A percentile compares a stretch with the other conserved stretches of the same genome.
Evolutionary conservation across 1,139 yeast genomes (phyloP).

Genomic region (Saccharomycopsis hybrid): DNA sequence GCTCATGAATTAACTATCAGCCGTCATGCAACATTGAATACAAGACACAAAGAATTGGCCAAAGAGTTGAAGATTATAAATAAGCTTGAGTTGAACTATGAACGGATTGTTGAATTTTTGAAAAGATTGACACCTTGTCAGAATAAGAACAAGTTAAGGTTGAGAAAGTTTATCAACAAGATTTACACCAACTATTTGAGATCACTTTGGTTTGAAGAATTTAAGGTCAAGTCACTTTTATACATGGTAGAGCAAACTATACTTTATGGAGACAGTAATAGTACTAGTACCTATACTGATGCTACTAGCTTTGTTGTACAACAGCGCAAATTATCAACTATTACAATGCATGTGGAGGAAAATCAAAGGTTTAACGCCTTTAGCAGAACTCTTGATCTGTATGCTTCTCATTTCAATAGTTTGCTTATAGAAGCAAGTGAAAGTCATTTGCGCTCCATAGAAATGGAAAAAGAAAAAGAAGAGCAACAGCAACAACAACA

Average conservation of each 20-base stretch:
- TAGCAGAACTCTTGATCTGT: conserved; percentile 6
- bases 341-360: neutral
- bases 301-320: neutral
- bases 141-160: conserved; percentile 1
- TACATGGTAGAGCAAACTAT: conserved; percentile 5
- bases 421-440: neutral
- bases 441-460: neutral
- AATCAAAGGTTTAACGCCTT: conserved; percentile 7
- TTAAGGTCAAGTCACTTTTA: conserved; percentile 9
- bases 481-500: neutral
- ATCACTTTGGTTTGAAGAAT: conserved; percentile 18
- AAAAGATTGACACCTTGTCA: conserved; percentile 15
- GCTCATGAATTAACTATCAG: conserved; percentile 15
- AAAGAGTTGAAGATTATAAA: conserved; percentile 12
- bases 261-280: neutral
- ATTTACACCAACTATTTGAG: conserved; percentile 11
- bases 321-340: conserved; percentile 1
- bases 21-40: conserved; percentile 2
- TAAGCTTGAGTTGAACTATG: conserved; percentile 5
- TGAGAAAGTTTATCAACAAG: conserved; percentile 7
- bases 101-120: conserved; percentile 9
- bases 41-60: conserved; percentile 4
- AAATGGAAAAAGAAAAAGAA: neutral
- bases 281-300: neutral
- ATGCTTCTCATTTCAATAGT: neutral